Percentiles rank a stretch among this genome's conserved stretches.
phyloP scores from a whole-genome alignment of 1,284 basidiomycete species.

The Jaminaea rosea region DNA sequence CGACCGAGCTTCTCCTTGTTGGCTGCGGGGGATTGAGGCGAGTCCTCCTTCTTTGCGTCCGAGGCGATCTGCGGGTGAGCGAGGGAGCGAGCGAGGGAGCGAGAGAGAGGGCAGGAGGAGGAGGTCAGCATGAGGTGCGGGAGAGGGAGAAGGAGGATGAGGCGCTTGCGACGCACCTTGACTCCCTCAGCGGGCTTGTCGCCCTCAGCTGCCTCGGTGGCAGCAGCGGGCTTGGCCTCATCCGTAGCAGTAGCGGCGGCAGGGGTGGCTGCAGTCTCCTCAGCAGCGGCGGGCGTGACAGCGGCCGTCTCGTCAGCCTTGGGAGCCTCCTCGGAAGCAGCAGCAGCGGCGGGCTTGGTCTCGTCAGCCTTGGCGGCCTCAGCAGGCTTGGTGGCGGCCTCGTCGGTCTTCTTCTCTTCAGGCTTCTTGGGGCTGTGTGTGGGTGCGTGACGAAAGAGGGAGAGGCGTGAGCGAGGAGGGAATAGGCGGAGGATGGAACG shows the following conservation, averaged over 20 bases:
- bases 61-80: conserved; percentile 46
- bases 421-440: conserved; percentile 4
- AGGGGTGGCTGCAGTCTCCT: too few species aligned
- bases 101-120: neutral
- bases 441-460: neutral
- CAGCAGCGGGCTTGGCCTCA: too few species aligned
- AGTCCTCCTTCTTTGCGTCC: conserved; percentile 22
- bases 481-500: too few species aligned
- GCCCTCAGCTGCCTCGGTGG: too few species aligned
- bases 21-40: too few species aligned
- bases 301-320: conserved; percentile 15
- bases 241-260: too few species aligned
- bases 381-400: conserved; percentile 12
- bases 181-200: too few species aligned
- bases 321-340: conserved; percentile 11
- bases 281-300: too few species aligned
- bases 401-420: conserved; percentile 16
- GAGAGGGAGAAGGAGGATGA: neutral
- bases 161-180: conserved; percentile 17
- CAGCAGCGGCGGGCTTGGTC: conserved; percentile 10
- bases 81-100: too few species aligned
- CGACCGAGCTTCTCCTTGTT: conserved; percentile 34
- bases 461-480: too few species aligned
- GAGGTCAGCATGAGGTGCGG: neutral
- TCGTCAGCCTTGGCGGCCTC: conserved; percentile 11